These are phyloP conservation scores for Butyriboletus loyo DNA, from an alignment of 768 basidiomycete genomes.

Conservation along the genomic window DNA sequence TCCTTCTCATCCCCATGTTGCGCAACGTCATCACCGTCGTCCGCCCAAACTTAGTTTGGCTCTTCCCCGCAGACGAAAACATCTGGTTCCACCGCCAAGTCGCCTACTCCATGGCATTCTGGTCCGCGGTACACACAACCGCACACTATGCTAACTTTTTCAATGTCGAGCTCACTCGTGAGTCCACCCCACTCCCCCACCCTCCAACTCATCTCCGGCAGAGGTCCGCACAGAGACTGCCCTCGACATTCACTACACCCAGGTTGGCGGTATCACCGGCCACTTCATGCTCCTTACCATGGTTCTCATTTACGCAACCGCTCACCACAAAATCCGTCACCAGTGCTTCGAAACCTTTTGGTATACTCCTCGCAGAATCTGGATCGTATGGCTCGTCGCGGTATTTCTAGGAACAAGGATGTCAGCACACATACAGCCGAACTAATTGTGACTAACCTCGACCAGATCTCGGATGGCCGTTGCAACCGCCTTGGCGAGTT, in stretches of 20 bases:
- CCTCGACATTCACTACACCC: slow-evolving; percentile 81
- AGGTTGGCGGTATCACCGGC: slow-evolving; percentile 89
- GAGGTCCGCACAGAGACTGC: slow-evolving; percentile 80
- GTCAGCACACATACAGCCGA: slow-evolving; percentile 9
- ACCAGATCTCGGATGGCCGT: slow-evolving; percentile 69
- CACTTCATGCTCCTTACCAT: slow-evolving; percentile 95
- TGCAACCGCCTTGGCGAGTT: slow-evolving; percentile 73
- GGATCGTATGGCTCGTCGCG: slow-evolving; percentile 8
- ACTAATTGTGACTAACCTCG: slow-evolving; percentile 34
- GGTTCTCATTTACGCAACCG: slow-evolving; percentile 90
- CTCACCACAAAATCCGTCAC: slow-evolving; percentile 81
- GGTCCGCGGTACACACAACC: slow-evolving; percentile 89
- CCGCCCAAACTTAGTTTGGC: slow-evolving; percentile 75
- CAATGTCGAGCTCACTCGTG: slow-evolving; percentile 86
- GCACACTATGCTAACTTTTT: slow-evolving; percentile 94
- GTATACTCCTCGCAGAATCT: slow-evolving; percentile 64
- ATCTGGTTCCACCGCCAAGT: slow-evolving; percentile 96
- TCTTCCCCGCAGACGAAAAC: slow-evolving; percentile 91
- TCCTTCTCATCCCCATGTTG: slow-evolving; percentile 87
- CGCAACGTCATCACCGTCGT: slow-evolving; percentile 84
- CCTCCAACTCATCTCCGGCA: slow-evolving; percentile 26
- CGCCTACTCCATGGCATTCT: slow-evolving; percentile 92
- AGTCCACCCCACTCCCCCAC: slow-evolving; percentile 19
- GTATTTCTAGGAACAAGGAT: slow-evolving; percentile 9
- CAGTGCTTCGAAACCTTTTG: slow-evolving; percentile 96